Evolutionary conservation across 2,329 filamentous ascomycete species (phyloP), one percentile per base, ranked within the genome.

Genomic region (Trematosphaeria pertusa): DNA sequence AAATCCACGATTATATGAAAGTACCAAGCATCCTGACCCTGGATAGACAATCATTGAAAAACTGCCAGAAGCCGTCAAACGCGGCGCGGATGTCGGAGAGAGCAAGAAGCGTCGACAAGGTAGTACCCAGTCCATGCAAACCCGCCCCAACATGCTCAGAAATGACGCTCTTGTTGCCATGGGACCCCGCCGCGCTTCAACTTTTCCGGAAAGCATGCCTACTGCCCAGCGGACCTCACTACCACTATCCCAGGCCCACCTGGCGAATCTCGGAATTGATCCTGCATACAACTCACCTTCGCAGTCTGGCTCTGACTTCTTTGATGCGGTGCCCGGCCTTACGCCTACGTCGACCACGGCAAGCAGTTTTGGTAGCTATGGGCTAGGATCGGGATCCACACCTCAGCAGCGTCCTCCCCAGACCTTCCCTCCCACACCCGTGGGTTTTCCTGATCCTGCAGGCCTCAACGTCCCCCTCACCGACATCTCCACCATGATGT

Each of bases 401-500:
- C 48, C 56, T 19, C 58, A 58, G 10, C 59, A 65, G 21, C 73
- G 60, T 51, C 30, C 66, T 62, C 26, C 54, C 30, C 37, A 50
- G 40, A 56, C 59, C 5, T 68, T 68, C 28, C 62, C 65, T 14
- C 44, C 59, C 7, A 63, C 67, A 17, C 65, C 63, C 0, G 35
- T 71, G n/a, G 47, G 69, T 26, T 62, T 67, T 43, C 48, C 61
- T 15, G 61, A 68, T 46, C 56, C 64, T n/a, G 54, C 62, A 17
- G 59, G 60, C 5, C 46, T 71, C 14, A 76, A 75, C 46, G 72
- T 75, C 3, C 74, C 72, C 7, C 75, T 91, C 12, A 82, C 87
- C 54, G 88, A 89, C 64, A 79, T 92, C 5, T 87, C 87, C 48
- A 84, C 86, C 3, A 84, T 92, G 74, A 91, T 93, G 87, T 93